These are phyloP conservation scores for Colletotrichum higginsianum DNA, from an alignment of 2,329 filamentous ascomycete species.

Conservation along the genomic window DNA sequence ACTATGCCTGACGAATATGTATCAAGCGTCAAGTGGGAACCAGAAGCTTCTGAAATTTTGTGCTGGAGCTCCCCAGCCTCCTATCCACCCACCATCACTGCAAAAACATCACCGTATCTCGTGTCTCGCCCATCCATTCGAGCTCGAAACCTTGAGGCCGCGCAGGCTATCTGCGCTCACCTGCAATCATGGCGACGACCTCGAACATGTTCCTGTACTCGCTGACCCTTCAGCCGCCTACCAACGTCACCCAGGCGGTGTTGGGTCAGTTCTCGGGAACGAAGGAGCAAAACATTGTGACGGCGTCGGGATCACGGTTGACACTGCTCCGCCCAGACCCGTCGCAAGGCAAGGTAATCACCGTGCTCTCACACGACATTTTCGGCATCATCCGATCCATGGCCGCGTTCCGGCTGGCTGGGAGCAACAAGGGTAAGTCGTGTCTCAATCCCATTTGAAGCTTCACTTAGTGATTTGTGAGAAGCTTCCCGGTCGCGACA, in stretches of 20 bases:
- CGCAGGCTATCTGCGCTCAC: conserved; percentile 67
- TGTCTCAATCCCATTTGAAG: conserved; percentile 55
- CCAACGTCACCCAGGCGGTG: conserved; percentile 90
- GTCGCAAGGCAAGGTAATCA: conserved; percentile 86
- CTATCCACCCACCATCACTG: conserved; percentile 27
- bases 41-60: conserved; percentile 43
- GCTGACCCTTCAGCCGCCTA: conserved; percentile 93
- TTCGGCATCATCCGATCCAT: conserved; percentile 96
- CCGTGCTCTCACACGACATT: conserved; percentile 90
- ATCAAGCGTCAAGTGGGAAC: conserved; percentile 35
- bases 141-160: conserved; percentile 53
- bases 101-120: conserved; percentile 38
- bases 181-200: conserved; percentile 88
- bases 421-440: conserved; percentile 93
- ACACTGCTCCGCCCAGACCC: conserved; percentile 90
- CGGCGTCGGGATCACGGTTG: conserved; percentile 90
- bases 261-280: conserved; percentile 96
- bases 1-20: conserved; percentile 10
- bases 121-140: conserved; percentile 30
- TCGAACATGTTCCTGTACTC: conserved; percentile 99
- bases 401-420: conserved; percentile 90
- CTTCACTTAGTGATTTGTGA: conserved; percentile 77
- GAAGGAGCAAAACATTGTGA: conserved; percentile 97
- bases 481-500: conserved; percentile 42
- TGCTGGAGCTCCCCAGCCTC: conserved; percentile 40